A percentile compares a stretch with the other conserved stretches of the same genome.
phyloP scores from a whole-genome alignment of 225 moss, liverwort and hornwort genomes.

The Pseudisothecium myosuroides region DNA sequence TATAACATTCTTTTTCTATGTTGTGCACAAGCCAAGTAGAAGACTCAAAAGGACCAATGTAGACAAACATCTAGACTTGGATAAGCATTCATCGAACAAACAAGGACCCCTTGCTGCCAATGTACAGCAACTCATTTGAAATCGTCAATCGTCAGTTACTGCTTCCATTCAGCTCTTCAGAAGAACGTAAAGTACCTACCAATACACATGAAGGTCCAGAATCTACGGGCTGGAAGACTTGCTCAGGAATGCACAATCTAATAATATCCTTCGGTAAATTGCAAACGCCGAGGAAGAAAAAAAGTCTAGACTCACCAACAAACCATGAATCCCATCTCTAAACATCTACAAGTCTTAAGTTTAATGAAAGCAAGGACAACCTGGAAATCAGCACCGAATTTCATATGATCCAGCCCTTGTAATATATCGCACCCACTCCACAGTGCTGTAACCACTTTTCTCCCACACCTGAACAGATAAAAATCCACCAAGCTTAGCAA shows the following conservation, averaged over 20 bases:
- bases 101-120: background rate
- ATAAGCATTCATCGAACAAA: background rate
- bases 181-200: background rate
- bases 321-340: background rate
- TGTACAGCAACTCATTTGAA: background rate
- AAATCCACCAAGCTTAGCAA: background rate
- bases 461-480: constrained; percentile 62
- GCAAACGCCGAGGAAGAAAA: background rate
- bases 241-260: constrained; percentile 6
- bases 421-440: constrained; percentile 91
- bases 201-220: constrained; percentile 7
- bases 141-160: background rate
- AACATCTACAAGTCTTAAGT: constrained; percentile 11
- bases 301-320: background rate
- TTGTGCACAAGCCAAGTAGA: background rate
- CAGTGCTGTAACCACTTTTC: constrained; percentile 86
- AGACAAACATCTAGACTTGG: background rate
- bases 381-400: constrained; percentile 55
- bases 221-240: background rate
- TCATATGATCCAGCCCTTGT: constrained; percentile 90
- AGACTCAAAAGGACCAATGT: background rate
- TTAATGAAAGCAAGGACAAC: background rate
- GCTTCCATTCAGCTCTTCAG: background rate
- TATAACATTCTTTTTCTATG: background rate
- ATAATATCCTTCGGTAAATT: background rate